Conservation (phyloP, 495 filamentous ascomycete genomes). For the Trichoderma virens region DNA sequence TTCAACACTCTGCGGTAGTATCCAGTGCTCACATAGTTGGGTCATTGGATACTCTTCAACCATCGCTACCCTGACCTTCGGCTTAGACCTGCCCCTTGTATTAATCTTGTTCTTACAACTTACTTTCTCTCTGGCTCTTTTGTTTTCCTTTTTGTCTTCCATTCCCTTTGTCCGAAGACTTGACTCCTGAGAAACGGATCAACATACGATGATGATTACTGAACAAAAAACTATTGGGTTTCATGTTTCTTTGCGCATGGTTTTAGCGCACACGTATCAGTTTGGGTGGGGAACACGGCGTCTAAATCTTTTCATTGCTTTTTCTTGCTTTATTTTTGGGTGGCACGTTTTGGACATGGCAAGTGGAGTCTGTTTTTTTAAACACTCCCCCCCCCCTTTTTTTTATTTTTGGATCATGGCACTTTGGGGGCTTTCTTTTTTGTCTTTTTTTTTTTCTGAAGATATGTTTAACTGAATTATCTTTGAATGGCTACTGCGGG, state of each 20-base stretch:
- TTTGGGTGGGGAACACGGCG: no score
- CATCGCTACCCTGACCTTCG: not conserved
- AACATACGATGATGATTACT: not conserved
- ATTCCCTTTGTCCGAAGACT: not conserved
- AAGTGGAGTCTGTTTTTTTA: no score
- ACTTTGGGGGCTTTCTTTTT: no score
- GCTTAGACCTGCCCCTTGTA: no score
- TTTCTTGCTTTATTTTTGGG: not conserved
- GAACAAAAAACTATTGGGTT: not conserved
- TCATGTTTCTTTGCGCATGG: not conserved
- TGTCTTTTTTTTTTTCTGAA: no score
- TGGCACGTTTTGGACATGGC: no score
- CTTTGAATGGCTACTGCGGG: no score
- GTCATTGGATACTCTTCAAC: no score
- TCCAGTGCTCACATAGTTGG: not conserved
- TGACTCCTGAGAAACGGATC: not conserved
- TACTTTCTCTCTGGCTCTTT: not conserved
- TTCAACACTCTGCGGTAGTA: conserved; percentile 29
- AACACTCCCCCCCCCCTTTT: no score
- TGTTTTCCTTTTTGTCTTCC: not conserved
- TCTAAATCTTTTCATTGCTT: no score
- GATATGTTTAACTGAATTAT: no score
- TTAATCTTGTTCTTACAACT: not conserved
- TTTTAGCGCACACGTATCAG: not conserved
- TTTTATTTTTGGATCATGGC: no score